Base-by-base conservation (phyloP, 768 basidiomycete species). In the Calocera viscosa region DNA sequence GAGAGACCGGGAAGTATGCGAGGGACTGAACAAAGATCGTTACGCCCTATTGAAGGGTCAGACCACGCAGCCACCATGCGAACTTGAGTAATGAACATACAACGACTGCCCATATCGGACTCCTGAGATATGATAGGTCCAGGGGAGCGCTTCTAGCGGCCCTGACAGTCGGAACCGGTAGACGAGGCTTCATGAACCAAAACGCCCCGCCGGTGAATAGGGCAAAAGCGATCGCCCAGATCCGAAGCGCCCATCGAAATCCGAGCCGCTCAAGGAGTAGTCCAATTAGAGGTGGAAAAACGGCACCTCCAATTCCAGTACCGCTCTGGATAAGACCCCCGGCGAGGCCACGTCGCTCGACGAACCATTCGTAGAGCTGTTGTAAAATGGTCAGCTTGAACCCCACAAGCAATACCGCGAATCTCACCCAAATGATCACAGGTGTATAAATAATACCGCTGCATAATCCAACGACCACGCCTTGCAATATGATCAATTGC, bases 401-500 rank as follows among this genome's bases (percentile, higher is more conserved):
- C n/a, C n/a, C n/a, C n/a, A n/a, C n/a, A n/a, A n/a, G n/a, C n/a
- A n/a, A n/a, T n/a, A n/a, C n/a, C n/a, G n/a, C n/a, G n/a, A n/a
- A n/a, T n/a, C n/a, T n/a, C n/a, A n/a, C n/a, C n/a, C n/a, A n/a
- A n/a, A n/a, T n/a, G 47, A 10, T 14, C 39, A 10, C 35, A 26
- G 63, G 66, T 8, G 34, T 63, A 34, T 67, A 67, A 3, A 67
- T 1, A 14, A 41, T n/a, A 22, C 66, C 66, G 28, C 49, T 24
- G 33, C 63, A 38, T 2, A 64, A 19, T 5, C 66, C 66, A 19
- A 41, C 49, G 33, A 67, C n/a, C 8, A 67, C 66, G 22, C 66
- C 66, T 39, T 67, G 66, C 14, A 67, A 32, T 0, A 67, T 30
- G 66, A 67, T 67, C 22, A 67, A 49, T n/a, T 64, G 66, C 60